phyloP scores from a whole-genome alignment of 2,329 filamentous ascomycete species.

The Cladophialophora carrionii region DNA sequence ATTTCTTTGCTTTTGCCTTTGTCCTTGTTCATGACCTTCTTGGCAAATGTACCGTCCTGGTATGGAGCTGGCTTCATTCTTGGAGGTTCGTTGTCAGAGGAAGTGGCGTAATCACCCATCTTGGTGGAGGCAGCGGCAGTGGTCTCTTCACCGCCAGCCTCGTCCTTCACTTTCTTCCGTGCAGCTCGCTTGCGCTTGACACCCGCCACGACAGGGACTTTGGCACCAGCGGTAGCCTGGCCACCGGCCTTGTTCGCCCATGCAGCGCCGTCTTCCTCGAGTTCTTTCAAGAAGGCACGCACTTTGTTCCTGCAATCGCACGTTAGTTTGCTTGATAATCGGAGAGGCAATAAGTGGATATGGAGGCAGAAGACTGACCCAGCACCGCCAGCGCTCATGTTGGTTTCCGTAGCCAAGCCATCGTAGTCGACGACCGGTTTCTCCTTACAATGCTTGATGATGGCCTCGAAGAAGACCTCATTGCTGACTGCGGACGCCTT shows the following conservation, averaged over 20 bases:
- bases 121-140: neutral
- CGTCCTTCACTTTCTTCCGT: slow-evolving; percentile 21
- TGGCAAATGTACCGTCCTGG: no score
- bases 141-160: slow-evolving; percentile 11
- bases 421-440: slow-evolving; percentile 35
- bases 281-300: slow-evolving; percentile 32
- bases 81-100: neutral
- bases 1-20: neutral
- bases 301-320: slow-evolving; percentile 36
- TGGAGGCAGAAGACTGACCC: slow-evolving; percentile 31
- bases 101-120: neutral
- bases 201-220: neutral
- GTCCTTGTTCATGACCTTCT: neutral
- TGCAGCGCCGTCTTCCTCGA: slow-evolving; percentile 11
- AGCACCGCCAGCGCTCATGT: slow-evolving; percentile 37
- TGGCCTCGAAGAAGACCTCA: slow-evolving; percentile 32
- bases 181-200: slow-evolving; percentile 30
- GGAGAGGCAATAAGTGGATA: neutral
- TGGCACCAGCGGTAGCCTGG: neutral
- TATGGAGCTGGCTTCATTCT: slow-evolving; percentile 5
- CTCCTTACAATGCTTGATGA: slow-evolving; percentile 34
- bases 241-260: slow-evolving; percentile 6
- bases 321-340: neutral
- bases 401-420: slow-evolving; percentile 23
- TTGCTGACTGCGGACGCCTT: neutral